A percentile compares a stretch with the other conserved stretches of the same genome.
Evolutionary conservation across 306 rosid species (phyloP).

Genomic region (Malus domestica): ASM211411v1 NC_041798.1:26760501-26761000

Average conservation of each 20-base stretch:
- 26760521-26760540: slow-evolving; percentile 94
- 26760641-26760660: not conserved
- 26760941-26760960: slow-evolving; percentile 84
- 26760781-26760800: not conserved
- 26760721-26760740: not conserved
- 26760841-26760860: not conserved
- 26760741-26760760: not conserved
- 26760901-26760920: slow-evolving; percentile 42
- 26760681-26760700: not conserved
- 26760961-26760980: slow-evolving; percentile 86
- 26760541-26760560: slow-evolving; percentile 52
- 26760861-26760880: not conserved
- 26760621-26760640: not conserved
- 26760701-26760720: not conserved
- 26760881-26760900: slow-evolving; percentile 23
- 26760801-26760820: not conserved
- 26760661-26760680: not conserved
- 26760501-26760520: slow-evolving; percentile 88
- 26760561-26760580: not conserved
- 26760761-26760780: not conserved
- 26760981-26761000: slow-evolving; percentile 79
- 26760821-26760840: not conserved
- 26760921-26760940: slow-evolving; percentile 52
- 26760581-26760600: not conserved
- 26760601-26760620: not conserved